A percentile compares a stretch with the other conserved stretches of the same genome.
These are phyloP conservation scores for Colletotrichum eleusines DNA, from an alignment of 2,329 filamentous ascomycete genomes.

Conservation along the genomic window DNA sequence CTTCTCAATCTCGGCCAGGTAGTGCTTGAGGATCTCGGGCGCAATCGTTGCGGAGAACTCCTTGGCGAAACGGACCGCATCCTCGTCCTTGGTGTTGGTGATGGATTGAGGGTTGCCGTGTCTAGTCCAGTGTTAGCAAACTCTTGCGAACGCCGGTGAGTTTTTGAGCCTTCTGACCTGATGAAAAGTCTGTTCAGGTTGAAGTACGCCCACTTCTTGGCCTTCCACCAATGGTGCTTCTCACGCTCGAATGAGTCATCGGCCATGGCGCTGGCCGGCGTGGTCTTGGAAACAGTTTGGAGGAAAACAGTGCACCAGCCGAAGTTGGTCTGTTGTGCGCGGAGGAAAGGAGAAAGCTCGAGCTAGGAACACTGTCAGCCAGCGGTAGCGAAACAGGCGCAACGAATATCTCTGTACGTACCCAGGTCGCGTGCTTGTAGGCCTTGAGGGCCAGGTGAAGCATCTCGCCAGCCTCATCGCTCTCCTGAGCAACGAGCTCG, in stretches of 20 bases:
- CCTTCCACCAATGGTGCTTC: conserved; percentile 98
- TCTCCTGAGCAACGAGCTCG: conserved; percentile 89
- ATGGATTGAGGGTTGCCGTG: conserved; percentile 81
- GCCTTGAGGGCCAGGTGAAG: conserved; percentile 93
- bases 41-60: conserved; percentile 92
- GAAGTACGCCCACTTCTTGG: conserved; percentile 99
- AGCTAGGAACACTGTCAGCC: conserved; percentile 69
- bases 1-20: conserved; percentile 94
- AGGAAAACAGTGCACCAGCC: conserved; percentile 98
- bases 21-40: conserved; percentile 95
- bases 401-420: conserved; percentile 51
- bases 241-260: conserved; percentile 88
- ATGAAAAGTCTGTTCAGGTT: conserved; percentile 97
- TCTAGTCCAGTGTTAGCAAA: conserved; percentile 60
- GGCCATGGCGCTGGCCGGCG: conserved; percentile 81
- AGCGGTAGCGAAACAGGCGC: conserved; percentile 12
- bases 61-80: conserved; percentile 86
- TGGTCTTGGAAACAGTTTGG: conserved; percentile 86
- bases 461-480: conserved; percentile 96
- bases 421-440: conserved; percentile 98
- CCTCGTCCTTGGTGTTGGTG: conserved; percentile 78
- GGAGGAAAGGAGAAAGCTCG: conserved; percentile 83
- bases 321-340: conserved; percentile 85
- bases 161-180: conserved; percentile 65
- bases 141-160: neutral